Evolutionary conservation across 2,329 filamentous ascomycete species (phyloP).

Genomic region (Xylariaceae sp.): DNA sequence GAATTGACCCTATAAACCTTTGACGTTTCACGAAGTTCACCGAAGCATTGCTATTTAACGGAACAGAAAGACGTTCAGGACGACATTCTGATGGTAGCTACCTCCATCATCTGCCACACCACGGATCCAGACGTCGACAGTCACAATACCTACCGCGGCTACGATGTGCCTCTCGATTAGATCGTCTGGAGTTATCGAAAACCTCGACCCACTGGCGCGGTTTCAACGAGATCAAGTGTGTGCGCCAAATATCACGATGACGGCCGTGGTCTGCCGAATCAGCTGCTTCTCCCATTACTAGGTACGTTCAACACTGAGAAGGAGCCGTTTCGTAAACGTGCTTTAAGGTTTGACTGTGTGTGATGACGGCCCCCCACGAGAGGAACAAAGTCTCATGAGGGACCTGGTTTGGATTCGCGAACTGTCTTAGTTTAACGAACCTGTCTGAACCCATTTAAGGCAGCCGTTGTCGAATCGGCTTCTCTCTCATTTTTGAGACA

Average conservation of each 20-base stretch:
- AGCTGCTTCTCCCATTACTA: background rate
- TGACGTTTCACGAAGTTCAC: constrained; percentile 1
- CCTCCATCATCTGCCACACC: background rate
- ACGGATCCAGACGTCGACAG: constrained; percentile 5
- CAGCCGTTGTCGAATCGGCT: too few relatives aligned
- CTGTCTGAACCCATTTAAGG: background rate
- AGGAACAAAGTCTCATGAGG: background rate
- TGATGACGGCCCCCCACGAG: background rate
- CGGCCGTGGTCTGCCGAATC: constrained; percentile 2
- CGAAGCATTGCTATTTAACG: constrained; percentile 1
- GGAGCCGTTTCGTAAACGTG: constrained; percentile 2
- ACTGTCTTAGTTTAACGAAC: background rate
- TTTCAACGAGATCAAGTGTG: background rate
- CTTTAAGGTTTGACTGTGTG: background rate
- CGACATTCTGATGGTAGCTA: constrained; percentile 1
- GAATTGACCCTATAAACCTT: constrained; percentile 5
- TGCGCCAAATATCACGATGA: background rate
- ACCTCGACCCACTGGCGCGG: constrained; percentile 3
- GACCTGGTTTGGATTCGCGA: background rate
- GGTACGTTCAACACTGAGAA: background rate
- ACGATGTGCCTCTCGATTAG: constrained; percentile 6
- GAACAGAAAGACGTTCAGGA: constrained; percentile 3
- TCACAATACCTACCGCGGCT: constrained; percentile 2
- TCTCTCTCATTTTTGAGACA: too few relatives aligned
- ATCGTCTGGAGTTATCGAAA: constrained; percentile 3